Conservation (phyloP, 306 rosid species). For the Sechiopsis laciniata region DNA sequence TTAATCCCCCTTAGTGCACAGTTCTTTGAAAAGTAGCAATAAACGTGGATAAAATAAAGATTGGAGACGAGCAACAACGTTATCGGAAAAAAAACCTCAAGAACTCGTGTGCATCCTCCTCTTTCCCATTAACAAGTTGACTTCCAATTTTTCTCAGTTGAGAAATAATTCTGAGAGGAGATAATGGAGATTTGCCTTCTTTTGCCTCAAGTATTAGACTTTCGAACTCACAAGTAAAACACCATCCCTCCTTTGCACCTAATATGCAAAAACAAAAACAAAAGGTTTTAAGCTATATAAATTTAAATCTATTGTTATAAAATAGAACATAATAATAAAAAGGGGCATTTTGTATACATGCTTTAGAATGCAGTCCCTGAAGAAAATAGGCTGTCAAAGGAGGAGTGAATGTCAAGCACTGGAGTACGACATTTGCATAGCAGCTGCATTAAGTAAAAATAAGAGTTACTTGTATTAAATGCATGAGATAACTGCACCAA, state of each 20-base stretch:
- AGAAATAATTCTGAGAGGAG: conserved; percentile 70
- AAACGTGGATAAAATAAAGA: background rate
- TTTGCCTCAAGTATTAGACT: conserved; percentile 62
- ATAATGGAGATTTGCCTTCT: conserved; percentile 54
- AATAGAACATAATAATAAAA: background rate
- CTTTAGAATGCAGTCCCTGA: conserved; percentile 78
- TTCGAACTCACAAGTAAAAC: conserved; percentile 87
- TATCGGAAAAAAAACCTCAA: conserved; percentile 42
- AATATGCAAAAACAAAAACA: conserved; percentile 17
- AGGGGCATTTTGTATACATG: conserved; percentile 46
- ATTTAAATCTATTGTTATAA: background rate
- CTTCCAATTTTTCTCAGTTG: conserved; percentile 67
- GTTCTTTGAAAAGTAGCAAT: background rate
- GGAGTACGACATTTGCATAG: conserved; percentile 89
- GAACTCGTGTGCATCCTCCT: conserved; percentile 97
- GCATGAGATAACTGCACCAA: conserved; percentile 10
- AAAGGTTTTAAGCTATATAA: conserved; percentile 8
- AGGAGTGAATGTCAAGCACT: conserved; percentile 89
- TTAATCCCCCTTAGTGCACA: background rate
- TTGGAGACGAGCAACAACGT: too few relatives aligned
- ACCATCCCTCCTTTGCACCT: conserved; percentile 69
- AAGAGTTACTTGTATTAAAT: background rate
- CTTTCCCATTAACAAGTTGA: conserved; percentile 84
- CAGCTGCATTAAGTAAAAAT: conserved; percentile 52
- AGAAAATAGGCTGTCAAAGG: conserved; percentile 83